Conservation (phyloP, 192 early-diverging fungal genomes). For the Neocallimastix lanati region DNA sequence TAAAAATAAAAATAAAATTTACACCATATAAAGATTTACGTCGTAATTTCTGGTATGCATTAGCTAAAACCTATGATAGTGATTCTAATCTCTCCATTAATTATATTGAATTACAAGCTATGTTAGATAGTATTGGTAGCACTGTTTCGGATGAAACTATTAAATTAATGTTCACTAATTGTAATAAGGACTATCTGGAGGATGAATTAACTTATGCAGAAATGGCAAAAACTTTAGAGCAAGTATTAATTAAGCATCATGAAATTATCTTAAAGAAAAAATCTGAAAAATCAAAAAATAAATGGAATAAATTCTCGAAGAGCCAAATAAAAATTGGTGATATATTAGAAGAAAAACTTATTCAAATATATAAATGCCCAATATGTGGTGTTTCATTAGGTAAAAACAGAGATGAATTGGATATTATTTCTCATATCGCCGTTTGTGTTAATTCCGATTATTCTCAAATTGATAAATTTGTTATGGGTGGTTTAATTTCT, state of each 20-base stretch:
- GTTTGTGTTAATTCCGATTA: slow-evolving; percentile 49
- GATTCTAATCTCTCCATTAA: slow-evolving; percentile 40
- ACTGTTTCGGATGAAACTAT: slow-evolving; percentile 46
- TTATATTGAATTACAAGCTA: slow-evolving; percentile 36
- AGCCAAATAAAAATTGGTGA: slow-evolving; percentile 8
- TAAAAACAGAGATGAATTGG: slow-evolving; percentile 27
- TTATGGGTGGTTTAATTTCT: slow-evolving; percentile 58
- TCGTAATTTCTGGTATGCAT: slow-evolving; percentile 48
- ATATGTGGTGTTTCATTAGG: slow-evolving; percentile 41
- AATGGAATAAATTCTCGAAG: neutral
- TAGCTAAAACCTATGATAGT: slow-evolving; percentile 36
- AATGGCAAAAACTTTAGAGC: slow-evolving; percentile 36
- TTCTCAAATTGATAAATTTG: slow-evolving; percentile 43
- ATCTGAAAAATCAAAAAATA: neutral
- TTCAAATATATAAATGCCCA: slow-evolving; percentile 45
- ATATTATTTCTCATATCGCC: slow-evolving; percentile 58
- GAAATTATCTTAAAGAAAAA: neutral
- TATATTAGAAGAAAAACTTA: slow-evolving; percentile 30
- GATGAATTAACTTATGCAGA: slow-evolving; percentile 51
- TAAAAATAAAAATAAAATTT: slow-evolving; percentile 40
- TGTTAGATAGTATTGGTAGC: slow-evolving; percentile 52
- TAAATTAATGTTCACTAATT: slow-evolving; percentile 26
- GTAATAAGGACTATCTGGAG: slow-evolving; percentile 19
- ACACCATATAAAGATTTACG: slow-evolving; percentile 42
- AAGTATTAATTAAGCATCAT: slow-evolving; percentile 11